Base-by-base conservation (phyloP, 2,329 filamentous ascomycete species). In the Aspergillus ochraceus region DNA sequence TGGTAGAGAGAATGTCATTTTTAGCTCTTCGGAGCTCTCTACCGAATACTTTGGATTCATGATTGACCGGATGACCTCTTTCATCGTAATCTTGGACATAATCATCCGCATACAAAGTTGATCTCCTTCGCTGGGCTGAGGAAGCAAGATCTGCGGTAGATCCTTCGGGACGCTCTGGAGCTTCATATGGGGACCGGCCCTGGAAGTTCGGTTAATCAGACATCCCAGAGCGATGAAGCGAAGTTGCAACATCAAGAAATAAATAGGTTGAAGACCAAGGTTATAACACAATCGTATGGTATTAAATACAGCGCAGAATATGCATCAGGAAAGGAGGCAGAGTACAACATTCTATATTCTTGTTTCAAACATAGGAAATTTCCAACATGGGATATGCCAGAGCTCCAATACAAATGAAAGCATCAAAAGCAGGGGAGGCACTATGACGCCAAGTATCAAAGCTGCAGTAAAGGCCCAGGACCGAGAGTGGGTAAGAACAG, bases 1-100 rank as follows among this genome's bases (percentile, higher is more conserved):
- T 80, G 9, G 77, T 80, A 22, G 77, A 78, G 17, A 82, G 72
- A 32, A 81, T 78, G 61, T 82, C 80, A 71, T 83, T 83, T 61
- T 82, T 80, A 0, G 80, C 80, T 67, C 78, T 75, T 53, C 77
- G 71, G 8, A 81, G 73, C 53, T 75, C 73, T 46, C 75, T 74
- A 10, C 73, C 74, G 29, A 76, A 66, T 12, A 63, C 61, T 60
- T 76, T 77, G 6, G 80, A 80, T 32, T 71, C 72, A 3, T 72
- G 70, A 62, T 82, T 81, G 30, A 77, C 71, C 32, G 80, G 79
- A 69, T 81, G 79, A 3, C 80, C 80, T 57, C 77, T 72, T 53
- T 74, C 71, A 67, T 83, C 79, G 68, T 80, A 82, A 47, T 78
- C 74, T 61, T 82, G 80, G 51, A 77, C 70, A 66, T 81, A 81